Evolutionary conservation across 2,329 filamentous ascomycete genomes (phyloP).

Genomic region (Drechslera avenae): DNA sequence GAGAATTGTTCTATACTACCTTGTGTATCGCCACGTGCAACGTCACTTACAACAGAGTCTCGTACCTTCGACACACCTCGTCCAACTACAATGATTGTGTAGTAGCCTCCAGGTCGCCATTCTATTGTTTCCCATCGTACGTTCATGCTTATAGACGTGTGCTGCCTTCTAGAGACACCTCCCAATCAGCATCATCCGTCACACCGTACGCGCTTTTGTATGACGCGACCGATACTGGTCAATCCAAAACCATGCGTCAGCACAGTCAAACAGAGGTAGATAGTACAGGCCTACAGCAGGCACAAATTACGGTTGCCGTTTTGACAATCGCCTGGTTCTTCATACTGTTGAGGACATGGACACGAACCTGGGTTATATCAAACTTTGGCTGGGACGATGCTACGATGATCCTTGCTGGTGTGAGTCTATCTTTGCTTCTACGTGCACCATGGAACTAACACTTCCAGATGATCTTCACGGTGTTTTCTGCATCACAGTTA

Average conservation of each 20-base stretch:
- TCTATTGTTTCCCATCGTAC: not conserved
- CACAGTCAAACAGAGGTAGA: slow-evolving; percentile 25
- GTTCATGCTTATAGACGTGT: too few species aligned
- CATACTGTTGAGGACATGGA: slow-evolving; percentile 48
- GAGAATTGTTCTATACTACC: too few species aligned
- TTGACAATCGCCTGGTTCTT: slow-evolving; percentile 47
- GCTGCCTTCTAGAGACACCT: too few species aligned
- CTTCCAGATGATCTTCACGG: slow-evolving; percentile 40
- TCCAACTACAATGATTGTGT: slow-evolving; percentile 12
- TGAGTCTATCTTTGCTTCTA: slow-evolving; percentile 23
- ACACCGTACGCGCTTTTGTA: not conserved
- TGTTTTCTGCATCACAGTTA: slow-evolving; percentile 38
- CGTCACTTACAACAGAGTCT: slow-evolving; percentile 13
- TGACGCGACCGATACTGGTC: not conserved
- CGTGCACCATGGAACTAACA: slow-evolving; percentile 5
- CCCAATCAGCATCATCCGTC: not conserved
- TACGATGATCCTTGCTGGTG: slow-evolving; percentile 48
- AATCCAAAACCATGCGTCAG: slow-evolving; percentile 23
- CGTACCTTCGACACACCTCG: too few species aligned
- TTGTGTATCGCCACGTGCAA: not conserved
- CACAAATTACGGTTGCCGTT: slow-evolving; percentile 43
- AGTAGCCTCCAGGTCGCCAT: slow-evolving; percentile 11
- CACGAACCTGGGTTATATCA: slow-evolving; percentile 46
- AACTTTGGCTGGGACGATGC: slow-evolving; percentile 54
- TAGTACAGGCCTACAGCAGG: slow-evolving; percentile 26